Evolutionary conservation across 305 asterid species (phyloP).

Genomic region (Ajuga reptans): DNA sequence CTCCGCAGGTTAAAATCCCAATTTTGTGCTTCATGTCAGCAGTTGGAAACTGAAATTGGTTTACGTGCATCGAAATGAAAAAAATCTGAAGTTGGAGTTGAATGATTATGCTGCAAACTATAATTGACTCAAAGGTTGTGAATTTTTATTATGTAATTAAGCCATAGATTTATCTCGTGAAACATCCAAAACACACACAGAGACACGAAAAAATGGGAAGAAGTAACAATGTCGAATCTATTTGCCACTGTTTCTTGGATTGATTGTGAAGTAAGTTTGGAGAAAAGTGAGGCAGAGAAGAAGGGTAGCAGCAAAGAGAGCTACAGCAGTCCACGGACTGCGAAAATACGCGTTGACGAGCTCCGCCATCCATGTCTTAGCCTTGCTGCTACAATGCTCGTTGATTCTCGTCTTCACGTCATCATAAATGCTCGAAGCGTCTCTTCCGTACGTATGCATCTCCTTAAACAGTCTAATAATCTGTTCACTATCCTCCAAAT

Average conservation of each 20-base stretch:
- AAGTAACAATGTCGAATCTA: too few relatives aligned
- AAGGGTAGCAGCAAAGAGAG: neutral
- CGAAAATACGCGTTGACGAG: neutral
- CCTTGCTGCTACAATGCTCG: neutral
- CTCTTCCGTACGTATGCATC: neutral
- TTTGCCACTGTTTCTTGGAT: neutral
- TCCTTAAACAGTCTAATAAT: conserved; percentile 10
- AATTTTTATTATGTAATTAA: too few relatives aligned
- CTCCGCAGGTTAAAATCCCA: too few relatives aligned
- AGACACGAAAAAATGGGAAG: too few relatives aligned
- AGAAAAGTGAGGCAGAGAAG: neutral
- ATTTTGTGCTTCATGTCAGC: too few relatives aligned
- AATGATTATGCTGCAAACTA: too few relatives aligned
- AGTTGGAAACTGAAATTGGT: too few relatives aligned
- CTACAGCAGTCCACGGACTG: neutral
- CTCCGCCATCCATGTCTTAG: neutral
- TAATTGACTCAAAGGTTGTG: too few relatives aligned
- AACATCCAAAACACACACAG: too few relatives aligned
- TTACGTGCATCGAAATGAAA: too few relatives aligned
- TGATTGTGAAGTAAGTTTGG: neutral
- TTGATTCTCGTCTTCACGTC: neutral
- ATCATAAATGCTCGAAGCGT: neutral
- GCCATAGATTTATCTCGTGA: too few relatives aligned
- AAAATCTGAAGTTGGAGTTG: too few relatives aligned
- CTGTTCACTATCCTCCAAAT: conserved; percentile 4